Evolutionary conservation across 1,284 basidiomycete species (phyloP).

Genomic region (Coniophora puteana): DNA sequence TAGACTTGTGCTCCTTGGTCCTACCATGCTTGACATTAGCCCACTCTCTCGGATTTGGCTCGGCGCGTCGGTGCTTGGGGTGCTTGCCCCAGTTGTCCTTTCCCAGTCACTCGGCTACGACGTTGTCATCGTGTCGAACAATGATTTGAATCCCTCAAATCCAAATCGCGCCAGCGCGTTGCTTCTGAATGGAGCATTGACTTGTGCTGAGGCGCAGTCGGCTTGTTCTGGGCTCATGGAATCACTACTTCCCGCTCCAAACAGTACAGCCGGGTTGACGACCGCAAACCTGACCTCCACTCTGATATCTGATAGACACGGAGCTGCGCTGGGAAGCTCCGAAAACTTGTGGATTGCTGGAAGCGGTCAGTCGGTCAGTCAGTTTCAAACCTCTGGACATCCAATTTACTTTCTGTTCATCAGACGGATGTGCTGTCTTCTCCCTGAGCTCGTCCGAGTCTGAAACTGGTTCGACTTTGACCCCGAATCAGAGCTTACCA

Average conservation of each 20-base stretch:
- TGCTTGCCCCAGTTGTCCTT: neutral
- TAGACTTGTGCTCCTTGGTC: too few species aligned
- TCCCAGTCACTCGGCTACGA: constrained; percentile 3
- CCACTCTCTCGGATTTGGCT: neutral
- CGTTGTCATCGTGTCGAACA: constrained; percentile 17
- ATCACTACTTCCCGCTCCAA: constrained; percentile 9
- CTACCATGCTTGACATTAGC: too few species aligned
- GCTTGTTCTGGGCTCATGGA: constrained; percentile 14
- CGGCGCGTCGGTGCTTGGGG: neutral
- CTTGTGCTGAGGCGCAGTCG: constrained; percentile 9
- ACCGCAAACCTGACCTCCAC: constrained; percentile 7
- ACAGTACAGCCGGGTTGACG: constrained; percentile 3
- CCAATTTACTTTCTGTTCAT: neutral
- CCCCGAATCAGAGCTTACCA: constrained; percentile 1
- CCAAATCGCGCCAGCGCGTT: constrained; percentile 11
- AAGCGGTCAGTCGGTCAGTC: neutral
- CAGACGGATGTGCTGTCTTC: constrained; percentile 11
- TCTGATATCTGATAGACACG: constrained; percentile 12
- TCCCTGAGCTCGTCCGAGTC: constrained; percentile 1
- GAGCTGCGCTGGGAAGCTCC: constrained; percentile 3
- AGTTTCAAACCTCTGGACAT: neutral
- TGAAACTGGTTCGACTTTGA: neutral
- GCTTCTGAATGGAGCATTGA: constrained; percentile 9
- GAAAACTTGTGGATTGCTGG: constrained; percentile 12
- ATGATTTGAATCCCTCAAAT: constrained; percentile 15